Base-by-base conservation (phyloP, 2,329 filamentous ascomycete genomes). In the Chaetothyriales sp. region DNA sequence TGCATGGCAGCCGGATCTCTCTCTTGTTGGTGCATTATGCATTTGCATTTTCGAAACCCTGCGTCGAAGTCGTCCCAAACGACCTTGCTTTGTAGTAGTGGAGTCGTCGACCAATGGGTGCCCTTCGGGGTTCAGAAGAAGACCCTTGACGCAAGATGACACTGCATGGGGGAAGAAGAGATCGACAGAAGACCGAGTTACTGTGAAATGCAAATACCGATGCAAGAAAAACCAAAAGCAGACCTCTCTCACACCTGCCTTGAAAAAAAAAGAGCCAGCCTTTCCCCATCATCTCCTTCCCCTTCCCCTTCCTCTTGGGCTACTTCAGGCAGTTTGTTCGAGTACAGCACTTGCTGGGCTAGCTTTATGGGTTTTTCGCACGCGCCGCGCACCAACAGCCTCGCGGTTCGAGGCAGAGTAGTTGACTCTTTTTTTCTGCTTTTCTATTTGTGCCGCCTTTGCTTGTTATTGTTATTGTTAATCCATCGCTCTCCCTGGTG, bases 221-320 rank as follows among this genome's bases (percentile, higher is more conserved):
- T 25, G 32, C n/a, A 26, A 25, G 19, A 20, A 20, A 28, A 46
- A 28, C 22, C 22, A 28, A 25, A 25, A 32, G 18, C 25, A 20
- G 45, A 25, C n/a, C 25, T 28, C 45, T 25, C 20, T 18, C n/a
- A 46, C n/a, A 28, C 45, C 32, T 46, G 45, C 25, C 45, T 25
- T 46, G 25, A 25, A 20, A 15, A 26, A 46, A 46, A 9, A 46
- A 18, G 12, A 46, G 3, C 6, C 15, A 49, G 28, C 15, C 28
- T 5, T 5, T 12, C 32, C 15, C 28, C 10, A 15, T 15, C 32
- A 9, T 39, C 12, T 2, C 68, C 58, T 12, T 39, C 12, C 8
- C 68, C 58, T 49, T 71, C 71, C 9, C 66, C 50, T 47, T 69
- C 66, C 66, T 65, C 65, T 20, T 61, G 59, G 54, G 71, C 68